phyloP scores from a whole-genome alignment of 257 asterid species.

The Anisodus tanguticus region DNA sequence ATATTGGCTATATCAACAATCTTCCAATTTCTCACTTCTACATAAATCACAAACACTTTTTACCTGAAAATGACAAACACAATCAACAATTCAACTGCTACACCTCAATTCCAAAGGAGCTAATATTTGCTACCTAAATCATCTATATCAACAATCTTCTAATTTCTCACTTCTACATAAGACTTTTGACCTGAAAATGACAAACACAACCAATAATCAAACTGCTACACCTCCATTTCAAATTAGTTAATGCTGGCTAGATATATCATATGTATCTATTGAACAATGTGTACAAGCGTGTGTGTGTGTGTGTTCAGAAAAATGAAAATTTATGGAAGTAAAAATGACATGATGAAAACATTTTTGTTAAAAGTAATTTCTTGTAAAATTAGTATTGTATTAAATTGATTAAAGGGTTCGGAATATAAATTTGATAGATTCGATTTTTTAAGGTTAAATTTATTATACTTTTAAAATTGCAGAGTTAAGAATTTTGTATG shows the following conservation, averaged over 20 bases:
- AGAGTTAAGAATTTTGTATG: too few species aligned
- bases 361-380: too few species aligned
- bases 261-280: background rate
- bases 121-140: background rate
- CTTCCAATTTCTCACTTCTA: conserved; percentile 71
- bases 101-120: background rate
- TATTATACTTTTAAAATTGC: too few species aligned
- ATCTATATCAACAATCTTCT: conserved; percentile 46
- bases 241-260: too few species aligned
- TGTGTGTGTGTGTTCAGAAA: background rate
- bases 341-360: background rate
- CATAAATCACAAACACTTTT: conserved; percentile 70
- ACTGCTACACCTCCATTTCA: background rate
- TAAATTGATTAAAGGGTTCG: too few species aligned
- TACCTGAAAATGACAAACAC: conserved; percentile 49
- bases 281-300: background rate
- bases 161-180: conserved; percentile 74
- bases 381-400: too few species aligned
- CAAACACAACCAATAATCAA: conserved; percentile 11
- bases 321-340: too few species aligned
- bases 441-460: too few species aligned
- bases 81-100: conserved; percentile 15
- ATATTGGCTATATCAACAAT: conserved; percentile 25
- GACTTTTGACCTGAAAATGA: conserved; percentile 53
- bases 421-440: too few species aligned